Base-by-base conservation (phyloP, 495 filamentous ascomycete species). In the Entonaema liquescens region DNA sequence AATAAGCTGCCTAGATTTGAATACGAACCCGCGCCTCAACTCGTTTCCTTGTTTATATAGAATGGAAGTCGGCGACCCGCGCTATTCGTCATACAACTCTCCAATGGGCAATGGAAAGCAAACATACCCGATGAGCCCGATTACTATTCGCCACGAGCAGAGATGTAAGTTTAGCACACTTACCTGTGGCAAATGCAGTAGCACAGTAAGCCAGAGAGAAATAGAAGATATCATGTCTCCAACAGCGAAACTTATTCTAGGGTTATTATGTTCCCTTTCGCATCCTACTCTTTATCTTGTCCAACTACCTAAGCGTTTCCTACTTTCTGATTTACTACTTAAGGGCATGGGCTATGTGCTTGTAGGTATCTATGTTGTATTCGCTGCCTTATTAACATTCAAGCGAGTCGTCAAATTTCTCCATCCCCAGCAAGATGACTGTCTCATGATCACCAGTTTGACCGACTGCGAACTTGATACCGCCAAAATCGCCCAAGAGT, bases 381-480 rank as follows among this genome's bases (percentile, higher is more conserved):
- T 47, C 19, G 19, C n/a, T 12, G 49, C 23, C 12, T n/a, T n/a
- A 26, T 6, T 29, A n/a, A n/a, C 28, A 33, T 35, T 28, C 53
- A 56, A 35, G 21, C 0, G 29, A 11, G 50, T 61, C 55, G 19
- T 53, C n/a, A 8, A 73, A 2, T 26, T 42, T 65, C 21, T 68
- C 38, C 61, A 73, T 65, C 1, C 21, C 63, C 33, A 77, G 25
- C 15, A 73, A 26, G 7, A 73, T 7, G 9, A 77, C 28, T 15
- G 47, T 59, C 53, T 64, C 55, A 17, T 68, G 55, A 13, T 21
- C 53, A 5, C 58, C 64, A 19, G 47, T 64, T 42, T 61, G 19
- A 49, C 70, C 72, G 29, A 77, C 61, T 33, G 70, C 58, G 19
- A 77, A 72, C 11, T 36, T 65, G 0, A 65, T 35, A 6, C 74